These are phyloP conservation scores for Podosphaera xanthii DNA, from an alignment of 2,329 filamentous ascomycete species.

Conservation along the genomic window DNA sequence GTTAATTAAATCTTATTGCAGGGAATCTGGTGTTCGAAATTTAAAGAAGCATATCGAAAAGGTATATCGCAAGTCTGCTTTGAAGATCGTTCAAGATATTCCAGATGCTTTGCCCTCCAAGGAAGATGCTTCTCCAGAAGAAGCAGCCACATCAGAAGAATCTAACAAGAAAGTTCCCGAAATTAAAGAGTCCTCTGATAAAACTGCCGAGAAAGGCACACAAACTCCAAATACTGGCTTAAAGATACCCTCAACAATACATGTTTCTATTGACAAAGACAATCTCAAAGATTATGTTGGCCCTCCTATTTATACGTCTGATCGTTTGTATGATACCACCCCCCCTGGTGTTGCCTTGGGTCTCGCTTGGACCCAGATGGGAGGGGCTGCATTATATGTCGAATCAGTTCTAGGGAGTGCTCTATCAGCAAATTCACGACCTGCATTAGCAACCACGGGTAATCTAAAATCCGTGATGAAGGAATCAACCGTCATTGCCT, in stretches of 20 bases:
- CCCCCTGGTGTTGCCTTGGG: slow-evolving; percentile 94
- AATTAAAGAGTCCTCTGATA: slow-evolving; percentile 34
- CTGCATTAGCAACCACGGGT: slow-evolving; percentile 73
- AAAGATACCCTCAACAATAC: slow-evolving; percentile 66
- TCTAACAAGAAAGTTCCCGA: slow-evolving; percentile 41
- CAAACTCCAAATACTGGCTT: slow-evolving; percentile 51
- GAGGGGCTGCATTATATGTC: slow-evolving; percentile 86
- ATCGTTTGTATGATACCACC: slow-evolving; percentile 81
- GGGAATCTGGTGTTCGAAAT: slow-evolving; percentile 90
- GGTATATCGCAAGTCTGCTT: slow-evolving; percentile 86
- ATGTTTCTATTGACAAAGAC: slow-evolving; percentile 67
- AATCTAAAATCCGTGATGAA: slow-evolving; percentile 97
- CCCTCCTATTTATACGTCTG: slow-evolving; percentile 83
- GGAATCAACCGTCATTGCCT: slow-evolving; percentile 83
- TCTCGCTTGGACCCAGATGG: slow-evolving; percentile 92
- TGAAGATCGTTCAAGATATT: slow-evolving; percentile 91
- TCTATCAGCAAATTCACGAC: slow-evolving; percentile 48
- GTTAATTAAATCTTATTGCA: slow-evolving; percentile 94
- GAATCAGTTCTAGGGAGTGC: slow-evolving; percentile 84
- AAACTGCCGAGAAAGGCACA: slow-evolving; percentile 32
- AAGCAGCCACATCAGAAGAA: slow-evolving; percentile 53
- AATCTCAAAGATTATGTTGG: slow-evolving; percentile 95
- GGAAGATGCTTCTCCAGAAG: slow-evolving; percentile 64
- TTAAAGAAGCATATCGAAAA: slow-evolving; percentile 99
- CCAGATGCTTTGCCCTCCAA: slow-evolving; percentile 64